Conservation (phyloP, 495 filamentous ascomycete species). For the Neurospora intermedia region DNA sequence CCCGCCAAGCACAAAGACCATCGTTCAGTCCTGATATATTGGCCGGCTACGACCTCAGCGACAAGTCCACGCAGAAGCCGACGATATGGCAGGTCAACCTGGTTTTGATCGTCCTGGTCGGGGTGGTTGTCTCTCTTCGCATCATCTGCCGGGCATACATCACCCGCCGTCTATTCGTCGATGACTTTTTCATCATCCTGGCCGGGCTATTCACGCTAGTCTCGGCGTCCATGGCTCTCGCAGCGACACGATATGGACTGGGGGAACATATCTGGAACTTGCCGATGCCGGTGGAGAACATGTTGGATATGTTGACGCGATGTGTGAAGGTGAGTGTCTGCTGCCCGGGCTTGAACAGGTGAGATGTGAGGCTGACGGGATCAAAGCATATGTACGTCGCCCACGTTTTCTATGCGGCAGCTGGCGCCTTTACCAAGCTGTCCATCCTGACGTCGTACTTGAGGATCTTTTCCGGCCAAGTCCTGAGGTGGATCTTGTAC, state of each 20-base stretch:
- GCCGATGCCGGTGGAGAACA: conserved; percentile 2
- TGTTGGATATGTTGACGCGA: conserved; percentile 5
- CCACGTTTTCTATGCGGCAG: conserved; percentile 18
- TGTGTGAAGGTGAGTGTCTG: conserved; percentile 9
- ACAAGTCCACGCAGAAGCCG: conserved; percentile 6
- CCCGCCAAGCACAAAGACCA: not conserved
- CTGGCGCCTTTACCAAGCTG: conserved; percentile 19
- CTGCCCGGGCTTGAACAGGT: too few species aligned
- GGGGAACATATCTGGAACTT: conserved; percentile 24
- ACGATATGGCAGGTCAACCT: conserved; percentile 14
- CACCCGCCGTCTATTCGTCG: conserved; percentile 10
- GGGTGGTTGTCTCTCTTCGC: conserved; percentile 7
- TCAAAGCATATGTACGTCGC: conserved; percentile 16
- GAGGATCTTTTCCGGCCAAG: conserved; percentile 16
- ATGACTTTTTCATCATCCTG: conserved; percentile 17
- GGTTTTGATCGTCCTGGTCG: conserved; percentile 10
- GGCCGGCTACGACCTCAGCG: conserved; percentile 8
- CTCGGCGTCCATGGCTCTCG: conserved; percentile 9
- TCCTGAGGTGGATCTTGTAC: conserved; percentile 10
- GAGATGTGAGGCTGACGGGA: not conserved
- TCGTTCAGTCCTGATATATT: not conserved
- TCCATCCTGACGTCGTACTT: conserved; percentile 23
- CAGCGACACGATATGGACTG: conserved; percentile 15
- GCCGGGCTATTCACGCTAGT: conserved; percentile 16
- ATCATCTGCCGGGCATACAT: conserved; percentile 10